Conservation (phyloP, 2,329 filamentous ascomycete genomes). For the Ophiostoma ulmi region DNA sequence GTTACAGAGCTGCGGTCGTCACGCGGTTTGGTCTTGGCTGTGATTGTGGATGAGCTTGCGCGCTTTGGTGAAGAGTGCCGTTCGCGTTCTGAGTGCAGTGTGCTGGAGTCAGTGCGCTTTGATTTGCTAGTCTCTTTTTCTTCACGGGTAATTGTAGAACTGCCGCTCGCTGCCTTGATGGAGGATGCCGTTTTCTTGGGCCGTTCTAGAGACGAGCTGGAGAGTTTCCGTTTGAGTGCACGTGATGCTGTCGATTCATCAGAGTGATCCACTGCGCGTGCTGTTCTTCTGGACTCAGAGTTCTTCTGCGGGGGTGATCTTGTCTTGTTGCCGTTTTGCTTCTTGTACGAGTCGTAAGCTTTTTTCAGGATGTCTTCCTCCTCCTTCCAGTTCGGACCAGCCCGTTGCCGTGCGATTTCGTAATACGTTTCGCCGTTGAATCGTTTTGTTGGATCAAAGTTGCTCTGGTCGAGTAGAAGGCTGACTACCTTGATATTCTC, state of each 20-base stretch:
- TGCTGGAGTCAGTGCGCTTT: conserved; percentile 36
- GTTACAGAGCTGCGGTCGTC: conserved; percentile 43
- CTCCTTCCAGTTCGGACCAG: conserved; percentile 83
- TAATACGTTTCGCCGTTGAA: conserved; percentile 76
- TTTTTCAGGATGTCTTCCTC: conserved; percentile 77
- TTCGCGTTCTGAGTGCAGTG: conserved; percentile 47
- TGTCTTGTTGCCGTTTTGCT: conserved; percentile 43
- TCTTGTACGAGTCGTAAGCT: conserved; percentile 62
- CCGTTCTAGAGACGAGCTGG: conserved; percentile 46
- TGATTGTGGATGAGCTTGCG: conserved; percentile 32
- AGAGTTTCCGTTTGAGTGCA: conserved; percentile 43
- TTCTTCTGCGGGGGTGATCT: conserved; percentile 47
- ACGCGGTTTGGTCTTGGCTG: conserved; percentile 21
- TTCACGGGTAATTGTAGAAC: conserved; percentile 44
- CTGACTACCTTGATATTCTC: conserved; percentile 80
- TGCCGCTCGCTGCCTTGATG: conserved; percentile 28
- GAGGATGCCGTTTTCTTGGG: conserved; percentile 39
- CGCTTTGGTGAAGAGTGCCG: conserved; percentile 47
- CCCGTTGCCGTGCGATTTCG: conserved; percentile 76
- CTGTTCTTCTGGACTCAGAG: conserved; percentile 40
- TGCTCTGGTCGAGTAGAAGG: conserved; percentile 67
- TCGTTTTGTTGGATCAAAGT: conserved; percentile 76
- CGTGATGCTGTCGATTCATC: conserved; percentile 38
- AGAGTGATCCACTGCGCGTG: conserved; percentile 43
- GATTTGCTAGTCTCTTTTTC: conserved; percentile 35